Base-by-base conservation (phyloP, 768 basidiomycete genomes). In the Leucosporidium creatinivorum region DNA sequence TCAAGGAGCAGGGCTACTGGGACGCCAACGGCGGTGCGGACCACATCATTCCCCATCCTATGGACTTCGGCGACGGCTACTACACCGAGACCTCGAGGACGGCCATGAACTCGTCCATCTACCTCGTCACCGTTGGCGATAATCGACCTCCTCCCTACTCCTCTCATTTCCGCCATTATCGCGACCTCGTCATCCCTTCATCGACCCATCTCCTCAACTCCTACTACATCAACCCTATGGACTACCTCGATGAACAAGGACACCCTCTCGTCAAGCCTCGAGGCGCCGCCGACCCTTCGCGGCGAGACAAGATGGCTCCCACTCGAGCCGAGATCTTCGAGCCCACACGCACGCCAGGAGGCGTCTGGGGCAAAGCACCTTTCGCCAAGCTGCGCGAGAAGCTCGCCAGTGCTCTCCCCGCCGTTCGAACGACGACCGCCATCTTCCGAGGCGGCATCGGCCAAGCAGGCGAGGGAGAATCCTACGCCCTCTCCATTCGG, bases 51-150 rank as follows among this genome's bases (percentile, higher is more conserved):
- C 4, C n/a, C 25, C 67, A 69, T 26, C 67, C 62, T 28, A 69
- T 69, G 67, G 63, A 69, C 39, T 62, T 54, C 30, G 50, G 36
- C 52, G 67, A 69, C 54, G 63, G 63, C 1, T 69, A 69, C 63
- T 69, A 64, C 56, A 64, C 67, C 36, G 59, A 64, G 58, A 4
- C 15, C 19, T 50, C 63, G 5, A 36, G 67, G 1, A 50, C 49
- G n/a, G 62, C 60, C 47, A 69, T 69, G 67, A 63, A 69, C 59
- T 49, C 47, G n/a, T 61, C 63, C 30, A 60, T 54, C n/a, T 69
- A 69, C 61, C 49, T 69, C 62, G 63, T 65, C 62, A 69, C 67
- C 1, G 67, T 69, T n/a, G 63, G 67, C 25, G 67, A 69, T 26
- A 48, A 56, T 9, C 58, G 67, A 3, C 63, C 63, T 0, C 51